Percentiles rank a stretch among this genome's conserved stretches.
These are phyloP conservation scores for Entophlyctis helioformis DNA, from an alignment of 192 early-diverging fungal species.

Conservation along the genomic window DNA sequence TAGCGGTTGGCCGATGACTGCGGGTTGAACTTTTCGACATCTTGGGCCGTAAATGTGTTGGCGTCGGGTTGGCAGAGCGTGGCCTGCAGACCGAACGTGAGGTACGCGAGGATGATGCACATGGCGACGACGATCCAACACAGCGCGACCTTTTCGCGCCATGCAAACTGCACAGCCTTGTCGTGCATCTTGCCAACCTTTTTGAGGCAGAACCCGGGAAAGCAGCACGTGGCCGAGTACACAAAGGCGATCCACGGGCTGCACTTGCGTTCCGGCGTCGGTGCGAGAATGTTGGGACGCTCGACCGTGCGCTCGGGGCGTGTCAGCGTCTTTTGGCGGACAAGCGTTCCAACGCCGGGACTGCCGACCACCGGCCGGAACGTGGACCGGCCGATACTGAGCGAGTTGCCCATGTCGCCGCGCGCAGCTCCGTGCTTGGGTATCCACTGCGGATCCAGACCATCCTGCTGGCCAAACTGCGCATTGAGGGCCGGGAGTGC, in stretches of 20 bases:
- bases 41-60: background rate
- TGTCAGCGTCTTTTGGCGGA: too few relatives aligned
- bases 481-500: too few relatives aligned
- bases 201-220: slow-evolving; percentile 50
- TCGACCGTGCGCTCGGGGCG: too few relatives aligned
- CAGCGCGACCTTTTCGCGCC: slow-evolving; percentile 92
- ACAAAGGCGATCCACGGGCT: slow-evolving; percentile 57
- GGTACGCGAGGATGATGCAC: slow-evolving; percentile 37
- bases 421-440: too few relatives aligned
- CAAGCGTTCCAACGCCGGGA: too few relatives aligned
- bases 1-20: slow-evolving; percentile 3
- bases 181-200: slow-evolving; percentile 58
- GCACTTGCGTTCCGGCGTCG: too few relatives aligned
- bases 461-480: too few relatives aligned
- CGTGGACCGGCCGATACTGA: too few relatives aligned
- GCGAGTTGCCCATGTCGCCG: too few relatives aligned
- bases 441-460: too few relatives aligned
- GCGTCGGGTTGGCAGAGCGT: slow-evolving; percentile 6
- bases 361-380: too few relatives aligned
- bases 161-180: slow-evolving; percentile 76
- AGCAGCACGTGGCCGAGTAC: slow-evolving; percentile 59
- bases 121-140: slow-evolving; percentile 73
- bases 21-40: background rate
- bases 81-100: slow-evolving; percentile 30
- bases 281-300: too few relatives aligned